A percentile compares a stretch with the other conserved stretches of the same genome.
These are phyloP conservation scores for Ceriops zippeliana DNA, from an alignment of 345 rosid genomes.

Conservation along the genomic window DNA sequence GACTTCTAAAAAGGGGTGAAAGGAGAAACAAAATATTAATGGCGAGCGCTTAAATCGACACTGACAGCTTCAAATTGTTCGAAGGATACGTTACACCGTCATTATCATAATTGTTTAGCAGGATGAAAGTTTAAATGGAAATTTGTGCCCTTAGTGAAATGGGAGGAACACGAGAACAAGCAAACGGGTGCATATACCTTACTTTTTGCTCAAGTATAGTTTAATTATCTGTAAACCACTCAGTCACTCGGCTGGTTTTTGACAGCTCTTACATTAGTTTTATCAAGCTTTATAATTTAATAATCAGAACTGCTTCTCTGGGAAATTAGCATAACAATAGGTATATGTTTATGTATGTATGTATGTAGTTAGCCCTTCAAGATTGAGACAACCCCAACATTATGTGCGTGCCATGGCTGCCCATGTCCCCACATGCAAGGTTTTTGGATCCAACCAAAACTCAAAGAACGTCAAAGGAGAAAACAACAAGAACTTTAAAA, in stretches of 20 bases:
- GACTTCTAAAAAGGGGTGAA: neutral
- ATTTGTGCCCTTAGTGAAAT: slow-evolving; percentile 14
- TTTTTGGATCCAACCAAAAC: slow-evolving; percentile 1
- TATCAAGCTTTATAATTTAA: no score
- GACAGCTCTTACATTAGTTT: no score
- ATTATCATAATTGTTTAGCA: neutral
- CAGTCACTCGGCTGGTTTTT: no score
- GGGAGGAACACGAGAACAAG: slow-evolving; percentile 52
- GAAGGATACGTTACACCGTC: neutral
- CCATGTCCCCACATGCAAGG: neutral
- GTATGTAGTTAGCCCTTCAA: neutral
- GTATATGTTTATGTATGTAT: no score
- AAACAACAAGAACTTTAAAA: neutral
- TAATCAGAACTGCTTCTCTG: no score
- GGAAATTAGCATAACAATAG: no score
- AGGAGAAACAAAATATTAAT: neutral
- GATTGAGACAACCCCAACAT: neutral
- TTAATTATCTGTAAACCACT: no score
- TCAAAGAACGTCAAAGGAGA: slow-evolving; percentile 1
- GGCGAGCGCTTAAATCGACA: slow-evolving; percentile 16
- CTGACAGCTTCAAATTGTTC: slow-evolving; percentile 24
- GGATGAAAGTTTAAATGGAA: slow-evolving; percentile 18
- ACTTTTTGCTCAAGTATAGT: no score
- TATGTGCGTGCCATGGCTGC: neutral
- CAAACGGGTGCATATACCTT: slow-evolving; percentile 33